phyloP scores from a whole-genome alignment of 1,284 basidiomycete species.

The Melampsora abietis-canadensis region DNA sequence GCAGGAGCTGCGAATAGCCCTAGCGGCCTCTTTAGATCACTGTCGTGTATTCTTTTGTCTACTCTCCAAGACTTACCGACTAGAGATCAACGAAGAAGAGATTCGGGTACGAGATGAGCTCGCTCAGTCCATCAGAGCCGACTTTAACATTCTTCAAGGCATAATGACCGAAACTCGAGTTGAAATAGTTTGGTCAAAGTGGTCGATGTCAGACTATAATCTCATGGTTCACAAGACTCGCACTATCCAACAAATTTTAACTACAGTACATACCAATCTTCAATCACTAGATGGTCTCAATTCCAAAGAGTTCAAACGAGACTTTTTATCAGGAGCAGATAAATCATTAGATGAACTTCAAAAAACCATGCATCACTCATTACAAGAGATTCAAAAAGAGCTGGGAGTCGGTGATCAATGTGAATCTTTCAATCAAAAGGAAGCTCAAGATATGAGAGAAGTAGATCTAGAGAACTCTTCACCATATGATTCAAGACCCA shows the following conservation, averaged over 20 bases:
- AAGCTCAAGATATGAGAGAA: conserved; percentile 19
- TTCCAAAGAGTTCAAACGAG: conserved; percentile 48
- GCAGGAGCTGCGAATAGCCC: conserved; percentile 52
- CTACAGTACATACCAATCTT: conserved; percentile 52
- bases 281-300: conserved; percentile 49
- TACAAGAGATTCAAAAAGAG: conserved; percentile 49
- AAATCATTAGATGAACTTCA: conserved; percentile 49
- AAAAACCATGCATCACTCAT: conserved; percentile 47
- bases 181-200: conserved; percentile 53
- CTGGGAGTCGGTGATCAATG: conserved; percentile 9
- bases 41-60: conserved; percentile 51
- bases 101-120: conserved; percentile 51
- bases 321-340: conserved; percentile 50
- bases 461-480: conserved; percentile 6
- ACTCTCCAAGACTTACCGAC: conserved; percentile 52
- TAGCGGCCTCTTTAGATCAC: conserved; percentile 53
- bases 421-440: not conserved
- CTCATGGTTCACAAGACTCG: conserved; percentile 49
- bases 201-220: conserved; percentile 52
- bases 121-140: conserved; percentile 52
- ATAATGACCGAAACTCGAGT: conserved; percentile 51
- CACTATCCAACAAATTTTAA: conserved; percentile 52
- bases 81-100: conserved; percentile 54
- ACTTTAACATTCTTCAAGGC: conserved; percentile 52
- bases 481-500: not conserved